Base-by-base conservation (phyloP, 1,284 basidiomycete genomes). In the Inonotus hispidus region DNA sequence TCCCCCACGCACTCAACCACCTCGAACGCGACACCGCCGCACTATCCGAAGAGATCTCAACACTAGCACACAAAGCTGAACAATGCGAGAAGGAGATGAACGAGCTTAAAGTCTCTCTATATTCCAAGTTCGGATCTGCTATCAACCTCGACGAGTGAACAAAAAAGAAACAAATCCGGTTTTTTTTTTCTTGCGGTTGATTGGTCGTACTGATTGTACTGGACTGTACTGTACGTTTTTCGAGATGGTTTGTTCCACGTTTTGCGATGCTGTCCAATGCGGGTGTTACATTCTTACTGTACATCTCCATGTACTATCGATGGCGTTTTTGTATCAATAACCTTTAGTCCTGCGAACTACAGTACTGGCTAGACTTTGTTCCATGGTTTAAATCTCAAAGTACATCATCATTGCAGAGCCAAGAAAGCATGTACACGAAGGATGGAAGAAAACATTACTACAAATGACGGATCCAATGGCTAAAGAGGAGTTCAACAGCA, bases 121-220 rank as follows among this genome's bases (percentile, higher is more conserved):
- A 97, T 71, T 92, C 91, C 43, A 95, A 95, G 75, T 97, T 98
- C 70, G 95, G 95, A 35, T 86, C 82, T 58, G 91, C 94, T 59
- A 98, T 98, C 75, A 98, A 95, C 72, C 81, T 95, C 58, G 93
- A 95, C 71, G 87, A 88, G 68, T 87, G 69, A n/a, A n/a, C n/a
- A n/a, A n/a, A n/a, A n/a, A n/a, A n/a, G n/a, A n/a, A n/a, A n/a
- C n/a, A n/a, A n/a, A n/a, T n/a, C n/a, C n/a, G n/a, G n/a, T n/a
- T n/a, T n/a, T n/a, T n/a, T n/a, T n/a, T n/a, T n/a, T 8, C 32
- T 32, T 32, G 32, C 3, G 8, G 32, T 3, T 4, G 8, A 32
- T 32, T 3, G 32, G 32, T 32, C 8, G 32, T 32, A 32, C 32
- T 8, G 32, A 32, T 32, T 8, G 32, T 32, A 8, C 4, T 32